phyloP scores from a whole-genome alignment of 2,329 filamentous ascomycete genomes.

The Elsinoe arachidis region DNA sequence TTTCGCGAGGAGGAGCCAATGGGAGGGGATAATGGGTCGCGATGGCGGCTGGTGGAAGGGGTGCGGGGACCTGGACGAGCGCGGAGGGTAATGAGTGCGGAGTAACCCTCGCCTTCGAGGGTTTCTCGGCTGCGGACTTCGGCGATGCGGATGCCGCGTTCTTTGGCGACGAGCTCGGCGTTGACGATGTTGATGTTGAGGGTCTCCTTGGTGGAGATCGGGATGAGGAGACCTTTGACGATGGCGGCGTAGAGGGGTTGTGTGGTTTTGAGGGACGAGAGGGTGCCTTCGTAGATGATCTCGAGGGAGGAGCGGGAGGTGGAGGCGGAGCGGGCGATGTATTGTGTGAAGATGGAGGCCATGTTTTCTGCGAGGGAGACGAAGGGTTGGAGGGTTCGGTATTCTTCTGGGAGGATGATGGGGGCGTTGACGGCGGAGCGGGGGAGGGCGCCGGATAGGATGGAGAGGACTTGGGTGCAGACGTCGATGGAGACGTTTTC shows the following conservation, averaged over 20 bases:
- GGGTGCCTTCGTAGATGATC: conserved; percentile 66
- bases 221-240: conserved; percentile 64
- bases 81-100: conserved; percentile 61
- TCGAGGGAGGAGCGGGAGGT: conserved; percentile 58
- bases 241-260: conserved; percentile 70
- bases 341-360: conserved; percentile 70
- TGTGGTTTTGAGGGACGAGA: conserved; percentile 63
- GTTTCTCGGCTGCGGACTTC: conserved; percentile 59
- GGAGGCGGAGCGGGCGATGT: conserved; percentile 44
- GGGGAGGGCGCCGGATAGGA: conserved; percentile 63
- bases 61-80: conserved; percentile 34
- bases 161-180: conserved; percentile 63
- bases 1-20: conserved; percentile 17
- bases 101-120: conserved; percentile 54
- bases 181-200: conserved; percentile 77
- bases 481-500: conserved; percentile 79
- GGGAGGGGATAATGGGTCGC: conserved; percentile 12
- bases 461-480: conserved; percentile 68
- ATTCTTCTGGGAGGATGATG: conserved; percentile 72
- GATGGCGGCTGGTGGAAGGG: conserved; percentile 21
- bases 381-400: conserved; percentile 67
- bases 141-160: conserved; percentile 69
- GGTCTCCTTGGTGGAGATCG: conserved; percentile 58
- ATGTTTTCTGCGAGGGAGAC: conserved; percentile 70
- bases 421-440: conserved; percentile 73